Evolutionary conservation across 225 moss, liverwort and hornwort species (phyloP).

Genomic region (Thuidium tamariscinum): DNA sequence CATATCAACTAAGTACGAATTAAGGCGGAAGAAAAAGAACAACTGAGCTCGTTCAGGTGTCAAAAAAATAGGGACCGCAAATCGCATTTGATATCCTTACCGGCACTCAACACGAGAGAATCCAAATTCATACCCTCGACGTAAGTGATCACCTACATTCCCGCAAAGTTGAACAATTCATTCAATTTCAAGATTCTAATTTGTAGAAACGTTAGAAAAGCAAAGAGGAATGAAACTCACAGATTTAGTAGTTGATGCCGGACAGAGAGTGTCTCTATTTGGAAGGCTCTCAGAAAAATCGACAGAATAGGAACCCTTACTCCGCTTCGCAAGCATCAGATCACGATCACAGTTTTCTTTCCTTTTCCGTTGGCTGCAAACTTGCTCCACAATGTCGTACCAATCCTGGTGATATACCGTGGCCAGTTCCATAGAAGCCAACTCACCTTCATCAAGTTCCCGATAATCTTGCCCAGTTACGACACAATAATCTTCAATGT

Average conservation of each 20-base stretch:
- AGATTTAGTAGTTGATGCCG: not conserved
- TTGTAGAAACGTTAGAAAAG: not conserved
- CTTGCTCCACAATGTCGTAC: slow-evolving; percentile 2
- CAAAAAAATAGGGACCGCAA: no score
- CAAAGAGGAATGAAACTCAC: not conserved
- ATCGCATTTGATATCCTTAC: not conserved
- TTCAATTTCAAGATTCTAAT: not conserved
- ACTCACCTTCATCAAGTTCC: not conserved
- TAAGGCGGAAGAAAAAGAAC: not conserved
- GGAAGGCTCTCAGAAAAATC: not conserved
- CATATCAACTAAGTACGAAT: not conserved
- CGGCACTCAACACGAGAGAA: not conserved
- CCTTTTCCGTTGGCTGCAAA: not conserved
- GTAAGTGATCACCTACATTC: not conserved
- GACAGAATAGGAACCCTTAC: not conserved
- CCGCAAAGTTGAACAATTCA: not conserved
- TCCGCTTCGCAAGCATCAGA: not conserved
- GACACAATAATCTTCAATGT: not conserved
- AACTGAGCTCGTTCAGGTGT: not conserved
- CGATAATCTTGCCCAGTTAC: not conserved
- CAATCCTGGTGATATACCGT: not conserved
- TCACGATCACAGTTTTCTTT: not conserved
- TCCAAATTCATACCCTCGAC: no score
- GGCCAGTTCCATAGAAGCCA: not conserved
- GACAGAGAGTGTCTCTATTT: not conserved